Evolutionary conservation across 345 rosid genomes (phyloP).

Genomic region (Eucalyptus virginea): DNA sequence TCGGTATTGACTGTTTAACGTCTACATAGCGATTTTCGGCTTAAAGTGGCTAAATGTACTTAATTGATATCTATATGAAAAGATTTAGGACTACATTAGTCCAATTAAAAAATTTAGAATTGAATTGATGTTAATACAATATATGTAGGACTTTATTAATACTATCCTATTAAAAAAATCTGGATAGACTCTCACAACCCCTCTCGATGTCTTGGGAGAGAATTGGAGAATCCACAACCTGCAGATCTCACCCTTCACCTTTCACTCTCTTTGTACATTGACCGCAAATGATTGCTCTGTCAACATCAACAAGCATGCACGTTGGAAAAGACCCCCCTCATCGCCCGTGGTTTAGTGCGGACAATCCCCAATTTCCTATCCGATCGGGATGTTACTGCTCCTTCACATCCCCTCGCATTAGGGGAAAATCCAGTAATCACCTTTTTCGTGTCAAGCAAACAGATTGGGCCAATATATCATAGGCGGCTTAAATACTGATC

Average conservation of each 20-base stretch:
- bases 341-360: background rate
- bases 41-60: background rate
- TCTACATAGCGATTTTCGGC: accelerated
- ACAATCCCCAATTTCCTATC: background rate
- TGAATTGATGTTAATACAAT: no score
- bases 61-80: no score
- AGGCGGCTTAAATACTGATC: background rate
- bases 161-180: no score
- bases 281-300: background rate
- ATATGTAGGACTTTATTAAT: no score
- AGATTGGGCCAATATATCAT: background rate
- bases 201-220: background rate
- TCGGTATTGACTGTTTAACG: accelerated
- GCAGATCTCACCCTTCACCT: background rate
- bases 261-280: background rate
- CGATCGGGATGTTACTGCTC: background rate
- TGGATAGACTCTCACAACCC: background rate
- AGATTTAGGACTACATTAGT: no score
- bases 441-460: background rate
- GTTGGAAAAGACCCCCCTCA: background rate
- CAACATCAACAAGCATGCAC: background rate
- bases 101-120: no score
- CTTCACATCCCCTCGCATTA: background rate
- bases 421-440: background rate
- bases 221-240: background rate